Evolutionary conservation across 1,139 yeast genomes (phyloP).

Genomic region (Scheffersomyces titani): DNA sequence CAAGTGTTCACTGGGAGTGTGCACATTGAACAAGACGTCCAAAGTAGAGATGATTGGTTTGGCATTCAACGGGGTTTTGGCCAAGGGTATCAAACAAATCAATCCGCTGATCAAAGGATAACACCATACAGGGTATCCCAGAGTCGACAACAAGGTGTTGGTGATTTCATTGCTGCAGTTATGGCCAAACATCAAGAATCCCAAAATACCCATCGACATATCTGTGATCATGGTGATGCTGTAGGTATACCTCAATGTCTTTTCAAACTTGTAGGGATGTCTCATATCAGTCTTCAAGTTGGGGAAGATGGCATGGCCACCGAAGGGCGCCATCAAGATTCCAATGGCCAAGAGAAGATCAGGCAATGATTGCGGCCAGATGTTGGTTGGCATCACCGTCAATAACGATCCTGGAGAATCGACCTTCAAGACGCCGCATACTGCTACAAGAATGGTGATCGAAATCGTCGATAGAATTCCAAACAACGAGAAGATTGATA

Average conservation of each 20-base stretch:
- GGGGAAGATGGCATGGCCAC: constrained; percentile 65
- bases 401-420: constrained; percentile 46
- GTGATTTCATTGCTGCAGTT: constrained; percentile 81
- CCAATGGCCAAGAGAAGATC: constrained; percentile 54
- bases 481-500: constrained; percentile 45
- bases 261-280: constrained; percentile 49
- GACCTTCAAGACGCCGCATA: constrained; percentile 41
- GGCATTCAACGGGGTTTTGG: constrained; percentile 85
- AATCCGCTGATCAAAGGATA: constrained; percentile 65
- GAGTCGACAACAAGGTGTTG: constrained; percentile 65
- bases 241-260: constrained; percentile 37
- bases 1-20: constrained; percentile 2
- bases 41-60: constrained; percentile 80
- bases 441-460: constrained; percentile 39
- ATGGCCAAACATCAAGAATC: constrained; percentile 86
- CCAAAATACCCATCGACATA: constrained; percentile 72
- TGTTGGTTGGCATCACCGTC: constrained; percentile 44
- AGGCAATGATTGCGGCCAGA: constrained; percentile 44
- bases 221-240: constrained; percentile 72
- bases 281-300: constrained; percentile 60
- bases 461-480: constrained; percentile 49
- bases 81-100: constrained; percentile 81
- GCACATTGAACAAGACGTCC: constrained; percentile 32
- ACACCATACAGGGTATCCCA: constrained; percentile 73
- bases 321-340: constrained; percentile 62